Base-by-base conservation (phyloP, 352 stramenopile species). In the Globisporangium nunn region DNA sequence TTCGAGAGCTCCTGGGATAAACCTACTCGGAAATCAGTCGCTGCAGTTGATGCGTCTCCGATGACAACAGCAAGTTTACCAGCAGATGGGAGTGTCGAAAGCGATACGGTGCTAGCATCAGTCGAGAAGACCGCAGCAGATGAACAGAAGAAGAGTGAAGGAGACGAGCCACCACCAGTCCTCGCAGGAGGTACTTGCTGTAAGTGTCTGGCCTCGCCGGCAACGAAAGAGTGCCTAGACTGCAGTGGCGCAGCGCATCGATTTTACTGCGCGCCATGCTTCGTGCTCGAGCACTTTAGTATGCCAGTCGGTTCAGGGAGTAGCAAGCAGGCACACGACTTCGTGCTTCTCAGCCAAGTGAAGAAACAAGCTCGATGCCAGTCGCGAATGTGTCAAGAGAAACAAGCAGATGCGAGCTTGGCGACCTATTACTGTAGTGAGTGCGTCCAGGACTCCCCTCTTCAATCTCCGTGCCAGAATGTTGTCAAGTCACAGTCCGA, bases 181-280 rank as follows among this genome's bases (percentile, higher is more conserved):
- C 50, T 67, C 2, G 61, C 45, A 2, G 65, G 77, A 1, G 61
- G 69, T 0, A 68, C 69, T 39, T 88, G 78, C 23, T 62, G 60
- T 14, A 74, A 70, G 23, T 88, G 78, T 48, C 66, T 62, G 3
- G 52, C 37, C 45, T 50, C 12, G 0, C 40, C 55, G 10, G 71
- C 81, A 2, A 73, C 75, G 12, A 87, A 85, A 28, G 64, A 72
- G 18, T 91, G 81, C 59, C 52, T 89, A 8, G 69, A 86, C 47
- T 91, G 81, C 33, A 50, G 59, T 8, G 56, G 71, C 8, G 51
- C 59, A 0, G 31, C 52, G 0, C 61, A 60, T 23, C 55, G 56
- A 3, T 48, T 65, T 7, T 91, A 71, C 50, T 91, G 81, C 59
- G 65, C 60, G 0, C 2, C 48, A 3, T 91, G 81, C 47, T 91